A percentile compares a stretch with the other conserved stretches of the same genome.
Evolutionary conservation across 305 asterid species (phyloP).

Genomic region (Fraxinus xanthoxyloides): DNA sequence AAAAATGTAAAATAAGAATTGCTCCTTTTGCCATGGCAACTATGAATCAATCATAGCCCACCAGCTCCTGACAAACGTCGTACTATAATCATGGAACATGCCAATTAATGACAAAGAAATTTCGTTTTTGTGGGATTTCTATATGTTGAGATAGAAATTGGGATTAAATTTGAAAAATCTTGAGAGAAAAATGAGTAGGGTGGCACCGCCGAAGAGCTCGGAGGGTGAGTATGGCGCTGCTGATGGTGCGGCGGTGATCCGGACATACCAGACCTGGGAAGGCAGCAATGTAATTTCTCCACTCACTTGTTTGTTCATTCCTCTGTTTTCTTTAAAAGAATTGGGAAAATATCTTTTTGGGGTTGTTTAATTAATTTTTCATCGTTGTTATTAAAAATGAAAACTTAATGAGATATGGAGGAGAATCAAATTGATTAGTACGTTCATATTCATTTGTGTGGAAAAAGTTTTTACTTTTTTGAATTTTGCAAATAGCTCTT

Average conservation of each 20-base stretch:
- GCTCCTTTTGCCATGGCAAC: not conserved
- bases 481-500: not conserved
- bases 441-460: not conserved
- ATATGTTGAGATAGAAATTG: not conserved
- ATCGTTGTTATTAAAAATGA: not conserved
- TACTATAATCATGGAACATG: not conserved
- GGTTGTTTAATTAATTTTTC: not conserved
- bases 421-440: not conserved
- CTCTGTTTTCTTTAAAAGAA: not conserved
- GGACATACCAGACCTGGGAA: slow-evolving; percentile 64
- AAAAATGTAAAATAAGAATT: not conserved
- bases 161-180: not conserved
- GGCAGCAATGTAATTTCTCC: slow-evolving; percentile 64
- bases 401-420: not conserved
- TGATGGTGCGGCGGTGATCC: slow-evolving; percentile 39
- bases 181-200: slow-evolving; percentile 39
- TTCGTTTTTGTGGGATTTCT: not conserved
- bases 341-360: slow-evolving; percentile 4
- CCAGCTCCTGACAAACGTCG: not conserved
- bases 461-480: not conserved
- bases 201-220: slow-evolving; percentile 48
- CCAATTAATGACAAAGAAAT: not conserved
- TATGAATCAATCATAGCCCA: not conserved
- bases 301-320: not conserved
- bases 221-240: slow-evolving; percentile 35